Percentiles rank a stretch among this genome's conserved stretches.
Evolutionary conservation across 2,329 filamentous ascomycete genomes (phyloP).

Genomic region (Penicillium sp.): DNA sequence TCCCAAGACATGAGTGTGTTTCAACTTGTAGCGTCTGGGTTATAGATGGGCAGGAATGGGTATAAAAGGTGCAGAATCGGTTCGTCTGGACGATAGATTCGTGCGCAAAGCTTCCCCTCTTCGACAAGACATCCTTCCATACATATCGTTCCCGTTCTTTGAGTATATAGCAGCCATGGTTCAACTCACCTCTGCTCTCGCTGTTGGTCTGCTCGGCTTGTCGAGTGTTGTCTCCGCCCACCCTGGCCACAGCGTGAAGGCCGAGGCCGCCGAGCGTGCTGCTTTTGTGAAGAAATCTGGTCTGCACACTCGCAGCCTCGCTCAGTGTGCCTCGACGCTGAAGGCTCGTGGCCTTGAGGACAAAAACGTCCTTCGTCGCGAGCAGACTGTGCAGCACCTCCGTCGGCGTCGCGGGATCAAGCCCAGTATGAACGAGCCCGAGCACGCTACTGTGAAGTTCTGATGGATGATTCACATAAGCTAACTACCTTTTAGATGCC

Average conservation of each 20-base stretch:
- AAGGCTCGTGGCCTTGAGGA: constrained; percentile 48
- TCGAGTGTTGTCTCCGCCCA: constrained; percentile 40
- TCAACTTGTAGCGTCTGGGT: background rate
- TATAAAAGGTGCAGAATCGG: too few relatives aligned
- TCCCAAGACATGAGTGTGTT: background rate
- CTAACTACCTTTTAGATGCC: constrained; percentile 10
- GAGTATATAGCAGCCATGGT: constrained; percentile 16
- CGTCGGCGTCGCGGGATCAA: constrained; percentile 42
- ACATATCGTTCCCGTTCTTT: background rate
- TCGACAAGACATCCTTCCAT: background rate
- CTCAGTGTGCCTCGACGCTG: constrained; percentile 49
- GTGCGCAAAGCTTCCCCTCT: background rate
- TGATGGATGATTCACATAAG: background rate
- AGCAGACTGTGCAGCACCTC: constrained; percentile 42
- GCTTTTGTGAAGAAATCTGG: constrained; percentile 44
- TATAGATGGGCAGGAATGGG: background rate
- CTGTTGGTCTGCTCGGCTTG: constrained; percentile 26
- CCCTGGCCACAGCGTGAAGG: constrained; percentile 50
- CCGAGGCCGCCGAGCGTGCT: constrained; percentile 52
- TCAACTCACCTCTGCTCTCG: constrained; percentile 20
- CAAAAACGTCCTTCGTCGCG: constrained; percentile 48
- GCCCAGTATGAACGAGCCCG: too few relatives aligned
- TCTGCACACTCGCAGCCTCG: constrained; percentile 42
- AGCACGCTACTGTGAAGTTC: too few relatives aligned
- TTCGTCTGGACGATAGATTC: background rate